Percentiles rank a stretch among this genome's conserved stretches.
Conservation (phyloP, 129 eudicot genomes). For the Pittosporum tobira region DNA sequence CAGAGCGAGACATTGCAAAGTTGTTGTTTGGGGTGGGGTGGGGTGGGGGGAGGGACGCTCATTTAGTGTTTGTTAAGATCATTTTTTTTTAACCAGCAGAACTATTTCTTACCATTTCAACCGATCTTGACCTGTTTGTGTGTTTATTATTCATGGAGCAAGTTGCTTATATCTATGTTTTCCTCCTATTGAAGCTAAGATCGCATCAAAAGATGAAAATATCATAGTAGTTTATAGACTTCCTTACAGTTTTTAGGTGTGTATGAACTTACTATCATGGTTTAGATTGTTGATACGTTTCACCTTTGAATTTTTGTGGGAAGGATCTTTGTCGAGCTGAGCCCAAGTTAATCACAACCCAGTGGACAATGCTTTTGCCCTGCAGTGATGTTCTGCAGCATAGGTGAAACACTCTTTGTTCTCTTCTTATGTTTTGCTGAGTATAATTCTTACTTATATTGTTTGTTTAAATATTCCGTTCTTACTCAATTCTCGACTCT, state of each 20-base stretch:
- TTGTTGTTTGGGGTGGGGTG: too few species aligned
- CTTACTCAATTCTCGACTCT: background rate
- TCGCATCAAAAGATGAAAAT: background rate
- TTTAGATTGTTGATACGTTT: constrained; percentile 3
- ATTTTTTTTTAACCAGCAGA: too few species aligned
- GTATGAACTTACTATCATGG: background rate
- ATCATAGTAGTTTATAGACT: background rate
- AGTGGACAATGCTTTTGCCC: constrained; percentile 94
- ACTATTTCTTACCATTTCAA: too few species aligned
- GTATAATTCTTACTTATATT: background rate
- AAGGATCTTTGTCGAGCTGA: constrained; percentile 94
- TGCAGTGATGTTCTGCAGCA: constrained; percentile 82
- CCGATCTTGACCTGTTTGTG: background rate
- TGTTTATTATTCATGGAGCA: background rate
- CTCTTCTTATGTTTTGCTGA: background rate
- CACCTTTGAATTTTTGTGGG: constrained; percentile 17
- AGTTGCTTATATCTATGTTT: background rate
- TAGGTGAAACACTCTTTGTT: constrained; percentile 40
- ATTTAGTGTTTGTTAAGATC: too few species aligned
- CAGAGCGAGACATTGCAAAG: too few species aligned
- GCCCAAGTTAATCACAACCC: constrained; percentile 65
- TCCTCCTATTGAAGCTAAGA: too few species aligned
- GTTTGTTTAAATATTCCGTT: constrained; percentile 3
- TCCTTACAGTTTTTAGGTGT: background rate
- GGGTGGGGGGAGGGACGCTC: too few species aligned